A percentile compares a stretch with the other conserved stretches of the same genome.
Evolutionary conservation across 1,284 basidiomycete species (phyloP).

Genomic region (Porogramme epimiltina): DNA sequence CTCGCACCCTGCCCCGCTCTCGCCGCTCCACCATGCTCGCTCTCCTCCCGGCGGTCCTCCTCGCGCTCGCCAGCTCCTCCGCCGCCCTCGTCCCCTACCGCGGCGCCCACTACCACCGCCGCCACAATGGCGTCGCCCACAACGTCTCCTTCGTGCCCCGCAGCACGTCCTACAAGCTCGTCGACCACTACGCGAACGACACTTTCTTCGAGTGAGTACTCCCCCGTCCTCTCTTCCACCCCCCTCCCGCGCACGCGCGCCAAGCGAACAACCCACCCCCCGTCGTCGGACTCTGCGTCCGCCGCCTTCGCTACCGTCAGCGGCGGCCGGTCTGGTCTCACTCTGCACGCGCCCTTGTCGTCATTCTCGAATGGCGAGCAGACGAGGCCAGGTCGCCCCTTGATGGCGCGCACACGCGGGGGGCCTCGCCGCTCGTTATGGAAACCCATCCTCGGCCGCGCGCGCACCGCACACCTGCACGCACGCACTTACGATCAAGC

Average conservation of each 20-base stretch:
- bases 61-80: slow-evolving; percentile 17
- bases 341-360: too few relatives aligned
- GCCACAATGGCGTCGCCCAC: slow-evolving; percentile 10
- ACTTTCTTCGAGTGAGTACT: slow-evolving; percentile 37
- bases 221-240: not conserved
- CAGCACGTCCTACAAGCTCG: slow-evolving; percentile 32
- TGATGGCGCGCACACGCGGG: too few relatives aligned
- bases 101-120: slow-evolving; percentile 9
- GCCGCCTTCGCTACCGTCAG: too few relatives aligned
- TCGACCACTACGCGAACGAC: slow-evolving; percentile 38
- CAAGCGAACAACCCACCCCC: not conserved
- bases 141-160: slow-evolving; percentile 12
- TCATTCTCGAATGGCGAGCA: too few relatives aligned
- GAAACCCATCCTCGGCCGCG: too few relatives aligned
- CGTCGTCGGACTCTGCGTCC: too few relatives aligned
- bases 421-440: too few relatives aligned
- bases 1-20: too few relatives aligned
- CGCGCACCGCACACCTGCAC: too few relatives aligned
- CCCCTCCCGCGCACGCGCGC: not conserved
- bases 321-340: too few relatives aligned
- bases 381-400: too few relatives aligned
- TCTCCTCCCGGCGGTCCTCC: slow-evolving; percentile 17
- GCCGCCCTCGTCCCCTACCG: slow-evolving; percentile 14
- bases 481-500: not conserved
- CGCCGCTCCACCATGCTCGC: slow-evolving; percentile 18